Evolutionary conservation across 129 eudicot species (phyloP).

Genomic region (Pittosporum tobira): DNA sequence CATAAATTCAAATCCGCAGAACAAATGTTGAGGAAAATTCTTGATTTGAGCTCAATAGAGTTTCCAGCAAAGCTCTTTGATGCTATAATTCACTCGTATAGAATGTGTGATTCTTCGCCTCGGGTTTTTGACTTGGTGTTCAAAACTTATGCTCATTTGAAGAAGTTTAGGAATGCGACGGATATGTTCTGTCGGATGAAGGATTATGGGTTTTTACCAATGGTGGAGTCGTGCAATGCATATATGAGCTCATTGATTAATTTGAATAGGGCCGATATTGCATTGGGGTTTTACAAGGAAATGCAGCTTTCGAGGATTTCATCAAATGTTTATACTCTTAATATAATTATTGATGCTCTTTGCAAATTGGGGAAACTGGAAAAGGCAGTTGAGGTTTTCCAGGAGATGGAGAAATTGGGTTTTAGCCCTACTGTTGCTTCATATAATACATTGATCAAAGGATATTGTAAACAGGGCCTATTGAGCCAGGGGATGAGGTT

Average conservation of each 20-base stretch:
- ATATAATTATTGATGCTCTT: constrained; percentile 50
- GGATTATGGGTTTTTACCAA: constrained; percentile 74
- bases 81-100: constrained; percentile 43
- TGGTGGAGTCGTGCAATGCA: constrained; percentile 64
- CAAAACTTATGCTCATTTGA: constrained; percentile 62
- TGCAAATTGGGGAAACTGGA: constrained; percentile 58
- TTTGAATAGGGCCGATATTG: constrained; percentile 41
- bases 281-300: constrained; percentile 43
- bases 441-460: constrained; percentile 53
- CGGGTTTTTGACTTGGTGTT: constrained; percentile 68
- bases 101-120: constrained; percentile 66
- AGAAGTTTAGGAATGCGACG: constrained; percentile 58
- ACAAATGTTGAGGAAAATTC: constrained; percentile 33
- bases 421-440: constrained; percentile 37
- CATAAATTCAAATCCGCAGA: constrained; percentile 66
- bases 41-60: constrained; percentile 20
- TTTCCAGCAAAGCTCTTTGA: constrained; percentile 47
- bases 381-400: constrained; percentile 47
- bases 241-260: constrained; percentile 52
- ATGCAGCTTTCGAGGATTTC: constrained; percentile 43
- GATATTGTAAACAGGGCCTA: constrained; percentile 47
- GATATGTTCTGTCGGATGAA: constrained; percentile 49
- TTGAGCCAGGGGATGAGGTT: constrained; percentile 45
- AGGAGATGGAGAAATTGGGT: constrained; percentile 55
- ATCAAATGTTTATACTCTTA: constrained; percentile 64